These are phyloP conservation scores for Cordia subcordata DNA, from an alignment of 257 asterid genomes.

Conservation along the genomic window DNA sequence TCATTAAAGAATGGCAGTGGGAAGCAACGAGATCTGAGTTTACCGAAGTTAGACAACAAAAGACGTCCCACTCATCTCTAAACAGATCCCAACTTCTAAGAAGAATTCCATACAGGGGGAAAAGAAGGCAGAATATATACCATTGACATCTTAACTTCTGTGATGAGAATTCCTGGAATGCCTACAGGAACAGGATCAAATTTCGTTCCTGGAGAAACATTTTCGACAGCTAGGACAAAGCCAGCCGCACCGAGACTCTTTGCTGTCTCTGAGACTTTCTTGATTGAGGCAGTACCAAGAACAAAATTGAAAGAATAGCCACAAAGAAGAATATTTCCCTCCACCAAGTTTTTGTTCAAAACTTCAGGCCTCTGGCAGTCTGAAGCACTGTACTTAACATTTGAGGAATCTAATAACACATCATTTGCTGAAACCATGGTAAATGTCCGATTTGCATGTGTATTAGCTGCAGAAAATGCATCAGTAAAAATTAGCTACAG, in stretches of 20 bases:
- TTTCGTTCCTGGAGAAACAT: slow-evolving; percentile 86
- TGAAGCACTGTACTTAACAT: slow-evolving; percentile 51
- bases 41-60: background rate
- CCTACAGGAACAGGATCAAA: slow-evolving; percentile 88
- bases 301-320: slow-evolving; percentile 95
- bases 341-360: slow-evolving; percentile 74
- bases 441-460: slow-evolving; percentile 70
- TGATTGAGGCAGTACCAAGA: slow-evolving; percentile 79
- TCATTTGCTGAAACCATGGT: slow-evolving; percentile 94
- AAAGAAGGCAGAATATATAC: slow-evolving; percentile 34
- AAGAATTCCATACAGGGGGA: slow-evolving; percentile 7
- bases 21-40: no score
- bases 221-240: slow-evolving; percentile 95
- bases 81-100: slow-evolving; percentile 6
- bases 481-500: slow-evolving; percentile 15
- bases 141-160: slow-evolving; percentile 67
- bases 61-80: background rate
- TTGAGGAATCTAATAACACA: slow-evolving; percentile 76
- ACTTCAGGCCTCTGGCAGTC: slow-evolving; percentile 97
- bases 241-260: slow-evolving; percentile 90
- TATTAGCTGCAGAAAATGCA: slow-evolving; percentile 67
- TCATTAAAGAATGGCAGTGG: no score
- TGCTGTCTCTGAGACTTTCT: slow-evolving; percentile 76
- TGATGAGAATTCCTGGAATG: slow-evolving; percentile 82
- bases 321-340: slow-evolving; percentile 92